phyloP scores from a whole-genome alignment of 257 asterid species.

The Echites panduratus region DNA sequence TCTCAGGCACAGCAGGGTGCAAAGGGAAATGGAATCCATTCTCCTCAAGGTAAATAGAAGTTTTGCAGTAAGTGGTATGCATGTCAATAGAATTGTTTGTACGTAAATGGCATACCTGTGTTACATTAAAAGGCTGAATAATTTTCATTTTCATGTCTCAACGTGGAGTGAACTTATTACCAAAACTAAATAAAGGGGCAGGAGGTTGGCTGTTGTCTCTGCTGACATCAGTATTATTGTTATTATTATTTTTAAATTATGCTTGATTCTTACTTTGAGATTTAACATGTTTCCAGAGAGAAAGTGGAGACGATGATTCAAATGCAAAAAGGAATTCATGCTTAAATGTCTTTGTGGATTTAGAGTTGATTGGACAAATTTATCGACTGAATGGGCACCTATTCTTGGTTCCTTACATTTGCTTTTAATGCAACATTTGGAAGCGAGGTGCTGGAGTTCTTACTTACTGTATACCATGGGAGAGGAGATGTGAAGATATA shows the following conservation, averaged over 20 bases:
- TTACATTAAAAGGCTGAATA: background rate
- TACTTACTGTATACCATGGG: too few relatives aligned
- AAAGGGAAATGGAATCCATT: conserved; percentile 59
- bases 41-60: conserved; percentile 68
- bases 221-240: background rate
- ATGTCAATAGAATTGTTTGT: background rate
- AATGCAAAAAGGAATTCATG: background rate
- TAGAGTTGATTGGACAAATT: background rate
- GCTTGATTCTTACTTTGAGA: background rate
- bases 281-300: conserved; percentile 48
- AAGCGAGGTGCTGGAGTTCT: background rate
- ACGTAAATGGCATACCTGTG: background rate
- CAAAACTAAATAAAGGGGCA: conserved; percentile 11
- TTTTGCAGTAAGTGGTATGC: conserved; percentile 1
- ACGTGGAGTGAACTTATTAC: conserved; percentile 22
- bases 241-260: background rate
- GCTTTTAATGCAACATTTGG: background rate
- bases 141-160: background rate
- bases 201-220: conserved; percentile 14
- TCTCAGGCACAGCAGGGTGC: conserved; percentile 68
- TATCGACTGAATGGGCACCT: background rate
- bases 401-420: background rate
- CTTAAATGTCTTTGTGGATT: background rate
- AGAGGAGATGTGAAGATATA: conserved; percentile 1
- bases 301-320: conserved; percentile 66